Evolutionary conservation across 768 basidiomycete species (phyloP).

Genomic region (Leccinellum albellum): DNA sequence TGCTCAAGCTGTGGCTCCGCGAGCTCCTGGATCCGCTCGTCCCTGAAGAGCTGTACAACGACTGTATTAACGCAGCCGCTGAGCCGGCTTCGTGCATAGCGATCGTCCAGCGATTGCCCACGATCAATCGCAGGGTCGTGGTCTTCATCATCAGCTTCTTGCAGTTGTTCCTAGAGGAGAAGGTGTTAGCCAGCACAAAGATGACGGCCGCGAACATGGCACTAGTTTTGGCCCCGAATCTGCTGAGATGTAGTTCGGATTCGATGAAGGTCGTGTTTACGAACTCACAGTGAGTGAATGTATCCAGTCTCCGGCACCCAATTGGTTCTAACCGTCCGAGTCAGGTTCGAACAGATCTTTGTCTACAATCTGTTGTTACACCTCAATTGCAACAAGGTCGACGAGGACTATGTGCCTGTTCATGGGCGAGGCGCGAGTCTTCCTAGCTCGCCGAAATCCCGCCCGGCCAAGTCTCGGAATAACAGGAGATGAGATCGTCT

Average conservation of each 20-base stretch:
- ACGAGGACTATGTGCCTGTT: conserved; percentile 69
- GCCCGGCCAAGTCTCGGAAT: conserved; percentile 53
- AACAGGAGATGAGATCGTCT: conserved; percentile 34
- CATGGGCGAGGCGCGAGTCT: conserved; percentile 77
- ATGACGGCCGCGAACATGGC: conserved; percentile 90
- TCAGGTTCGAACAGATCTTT: conserved; percentile 83
- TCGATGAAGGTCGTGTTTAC: conserved; percentile 89
- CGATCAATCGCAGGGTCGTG: conserved; percentile 81
- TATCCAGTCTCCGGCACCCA: neutral
- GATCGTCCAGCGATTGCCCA: conserved; percentile 75
- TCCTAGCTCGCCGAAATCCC: conserved; percentile 39
- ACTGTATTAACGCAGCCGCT: conserved; percentile 69
- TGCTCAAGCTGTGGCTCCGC: conserved; percentile 91
- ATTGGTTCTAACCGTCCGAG: conserved; percentile 5
- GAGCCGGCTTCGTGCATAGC: conserved; percentile 67
- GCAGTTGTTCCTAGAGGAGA: conserved; percentile 81
- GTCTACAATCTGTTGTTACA: conserved; percentile 81
- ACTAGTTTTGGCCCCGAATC: conserved; percentile 88
- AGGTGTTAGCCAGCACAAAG: conserved; percentile 69
- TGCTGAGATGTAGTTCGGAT: conserved; percentile 81
- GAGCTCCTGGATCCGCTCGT: conserved; percentile 91
- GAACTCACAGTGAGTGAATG: conserved; percentile 73
- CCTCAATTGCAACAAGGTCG: conserved; percentile 71
- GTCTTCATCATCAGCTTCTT: conserved; percentile 88
- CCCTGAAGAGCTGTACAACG: conserved; percentile 88